A percentile compares a stretch with the other conserved stretches of the same genome.
phyloP scores from a whole-genome alignment of 1,139 yeast genomes.

The Debaryomycetaceae sp. region DNA sequence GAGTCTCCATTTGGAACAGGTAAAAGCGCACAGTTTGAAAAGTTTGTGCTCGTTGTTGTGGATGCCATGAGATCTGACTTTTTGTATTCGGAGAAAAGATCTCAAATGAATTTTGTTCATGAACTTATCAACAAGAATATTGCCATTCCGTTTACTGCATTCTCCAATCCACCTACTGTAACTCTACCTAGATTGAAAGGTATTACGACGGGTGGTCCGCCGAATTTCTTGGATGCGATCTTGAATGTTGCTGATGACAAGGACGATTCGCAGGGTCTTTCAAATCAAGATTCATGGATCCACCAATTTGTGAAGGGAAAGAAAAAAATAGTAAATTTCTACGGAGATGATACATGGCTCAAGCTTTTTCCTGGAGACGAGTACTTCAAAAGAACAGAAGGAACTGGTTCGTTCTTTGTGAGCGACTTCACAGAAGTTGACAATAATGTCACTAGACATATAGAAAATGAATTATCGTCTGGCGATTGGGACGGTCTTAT shows the following conservation, averaged over 20 bases:
- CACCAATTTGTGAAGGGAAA: constrained; percentile 49
- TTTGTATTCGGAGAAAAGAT: constrained; percentile 59
- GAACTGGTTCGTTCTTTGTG: constrained; percentile 91
- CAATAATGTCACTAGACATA: constrained; percentile 85
- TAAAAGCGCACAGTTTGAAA: constrained; percentile 54
- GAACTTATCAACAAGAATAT: constrained; percentile 57
- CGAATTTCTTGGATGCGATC: constrained; percentile 80
- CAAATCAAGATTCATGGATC: constrained; percentile 85
- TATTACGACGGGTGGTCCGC: constrained; percentile 78
- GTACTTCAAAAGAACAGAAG: constrained; percentile 66
- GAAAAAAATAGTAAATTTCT: constrained; percentile 63
- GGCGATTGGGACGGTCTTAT: constrained; percentile 79
- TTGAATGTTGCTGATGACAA: constrained; percentile 86
- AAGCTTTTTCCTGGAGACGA: constrained; percentile 68
- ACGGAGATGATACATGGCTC: constrained; percentile 97
- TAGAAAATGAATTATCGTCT: constrained; percentile 50
- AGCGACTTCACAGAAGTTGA: constrained; percentile 95
- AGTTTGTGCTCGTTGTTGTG: constrained; percentile 76
- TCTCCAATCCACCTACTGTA: constrained; percentile 83
- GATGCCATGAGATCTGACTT: constrained; percentile 94
- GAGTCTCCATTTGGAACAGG: constrained; percentile 17
- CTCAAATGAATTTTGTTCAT: constrained; percentile 65
- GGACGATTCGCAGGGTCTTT: constrained; percentile 72
- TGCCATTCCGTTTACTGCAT: constrained; percentile 88
- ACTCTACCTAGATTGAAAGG: constrained; percentile 79